phyloP scores from a whole-genome alignment of 176 grass and related monocot species.

The Zoysia japonica region DNA sequence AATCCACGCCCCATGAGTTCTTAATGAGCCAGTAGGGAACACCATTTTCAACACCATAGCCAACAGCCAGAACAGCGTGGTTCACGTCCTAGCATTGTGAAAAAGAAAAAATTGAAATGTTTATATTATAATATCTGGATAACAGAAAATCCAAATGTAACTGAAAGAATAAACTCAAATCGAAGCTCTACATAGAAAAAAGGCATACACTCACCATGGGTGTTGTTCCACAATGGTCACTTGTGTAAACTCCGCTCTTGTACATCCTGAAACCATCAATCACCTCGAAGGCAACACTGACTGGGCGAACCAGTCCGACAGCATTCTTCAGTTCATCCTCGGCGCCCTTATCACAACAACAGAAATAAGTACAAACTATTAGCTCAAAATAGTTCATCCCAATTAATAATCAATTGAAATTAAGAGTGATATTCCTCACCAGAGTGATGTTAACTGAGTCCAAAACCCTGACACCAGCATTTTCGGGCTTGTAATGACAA shows the following conservation, averaged over 20 bases:
- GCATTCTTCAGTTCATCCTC: constrained; percentile 94
- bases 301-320: constrained; percentile 89
- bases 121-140: constrained; percentile 1
- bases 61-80: constrained; percentile 95
- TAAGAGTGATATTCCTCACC: constrained; percentile 49
- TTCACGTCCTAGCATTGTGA: constrained; percentile 80
- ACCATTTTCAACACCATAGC: constrained; percentile 83
- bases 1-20: constrained; percentile 94
- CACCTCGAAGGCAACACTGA: constrained; percentile 89
- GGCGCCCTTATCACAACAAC: constrained; percentile 53
- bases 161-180: not conserved
- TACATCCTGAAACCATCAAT: constrained; percentile 66
- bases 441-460: constrained; percentile 86
- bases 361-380: constrained; percentile 27
- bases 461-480: constrained; percentile 70
- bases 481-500: constrained; percentile 58
- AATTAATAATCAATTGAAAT: constrained; percentile 5
- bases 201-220: constrained; percentile 61
- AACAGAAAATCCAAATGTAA: not conserved
- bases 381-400: not conserved
- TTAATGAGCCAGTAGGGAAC: constrained; percentile 93
- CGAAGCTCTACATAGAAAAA: not conserved
- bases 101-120: constrained; percentile 7
- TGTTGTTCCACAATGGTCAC: constrained; percentile 64
- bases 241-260: constrained; percentile 86